A percentile compares a stretch with the other conserved stretches of the same genome.
Evolutionary conservation across 2,329 filamentous ascomycete genomes (phyloP).

Genomic region (Canariomyces notabilis): DNA sequence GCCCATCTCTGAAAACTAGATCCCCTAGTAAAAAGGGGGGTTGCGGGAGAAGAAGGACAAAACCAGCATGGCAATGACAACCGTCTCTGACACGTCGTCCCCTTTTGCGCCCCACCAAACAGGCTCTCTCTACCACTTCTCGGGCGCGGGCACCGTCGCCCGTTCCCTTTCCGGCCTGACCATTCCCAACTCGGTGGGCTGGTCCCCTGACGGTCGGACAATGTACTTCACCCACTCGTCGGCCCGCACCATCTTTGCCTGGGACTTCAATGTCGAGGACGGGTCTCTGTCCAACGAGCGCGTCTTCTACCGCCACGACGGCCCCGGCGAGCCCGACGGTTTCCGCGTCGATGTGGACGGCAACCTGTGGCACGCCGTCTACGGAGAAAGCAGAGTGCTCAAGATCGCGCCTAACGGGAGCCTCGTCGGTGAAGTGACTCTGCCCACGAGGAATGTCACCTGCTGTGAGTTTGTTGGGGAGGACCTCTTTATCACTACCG

Average conservation of each 20-base stretch:
- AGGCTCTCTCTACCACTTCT: constrained; percentile 72
- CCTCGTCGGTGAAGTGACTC: constrained; percentile 66
- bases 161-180: constrained; percentile 59
- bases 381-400: constrained; percentile 70
- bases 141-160: constrained; percentile 54
- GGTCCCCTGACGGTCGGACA: constrained; percentile 66
- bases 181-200: constrained; percentile 82
- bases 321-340: constrained; percentile 69
- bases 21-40: not conserved
- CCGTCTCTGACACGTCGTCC: not conserved
- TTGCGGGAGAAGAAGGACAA: not conserved
- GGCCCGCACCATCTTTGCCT: constrained; percentile 63
- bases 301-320: constrained; percentile 66
- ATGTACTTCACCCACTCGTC: constrained; percentile 83
- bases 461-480: constrained; percentile 75
- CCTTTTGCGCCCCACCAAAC: constrained; percentile 10
- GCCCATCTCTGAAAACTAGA: not conserved
- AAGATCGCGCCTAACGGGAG: constrained; percentile 65
- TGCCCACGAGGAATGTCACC: constrained; percentile 75
- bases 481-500: constrained; percentile 74
- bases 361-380: constrained; percentile 86
- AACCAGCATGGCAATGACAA: too few relatives aligned
- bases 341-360: constrained; percentile 79
- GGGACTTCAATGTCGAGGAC: constrained; percentile 63
- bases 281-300: constrained; percentile 64